A percentile compares a stretch with the other conserved stretches of the same genome.
Evolutionary conservation across 2,329 filamentous ascomycete species (phyloP).

Genomic region (Monilinia fructigena): DNA sequence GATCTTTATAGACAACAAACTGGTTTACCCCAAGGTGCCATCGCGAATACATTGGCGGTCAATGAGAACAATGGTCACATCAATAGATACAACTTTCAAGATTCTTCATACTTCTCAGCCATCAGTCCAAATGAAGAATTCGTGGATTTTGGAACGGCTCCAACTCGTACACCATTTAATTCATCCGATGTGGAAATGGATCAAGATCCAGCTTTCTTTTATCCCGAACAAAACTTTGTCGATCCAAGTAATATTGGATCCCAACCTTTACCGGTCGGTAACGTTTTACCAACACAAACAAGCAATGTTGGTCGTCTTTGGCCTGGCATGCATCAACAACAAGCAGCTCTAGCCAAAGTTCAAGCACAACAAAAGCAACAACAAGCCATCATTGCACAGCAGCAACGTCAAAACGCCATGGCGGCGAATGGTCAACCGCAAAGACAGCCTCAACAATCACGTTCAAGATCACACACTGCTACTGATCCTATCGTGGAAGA

Average conservation of each 20-base stretch:
- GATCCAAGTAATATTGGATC: conserved; percentile 73
- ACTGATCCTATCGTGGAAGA: conserved; percentile 78
- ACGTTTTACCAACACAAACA: conserved; percentile 48
- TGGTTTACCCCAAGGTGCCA: conserved; percentile 80
- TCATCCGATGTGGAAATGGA: conserved; percentile 69
- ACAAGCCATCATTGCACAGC: conserved; percentile 60
- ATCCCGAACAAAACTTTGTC: conserved; percentile 58
- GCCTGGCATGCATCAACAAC: conserved; percentile 90
- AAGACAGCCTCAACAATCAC: conserved; percentile 44
- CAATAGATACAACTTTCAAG: conserved; percentile 47
- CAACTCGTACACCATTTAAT: conserved; percentile 59
- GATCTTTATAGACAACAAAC: conserved; percentile 95
- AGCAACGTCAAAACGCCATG: conserved; percentile 48
- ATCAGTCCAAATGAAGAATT: conserved; percentile 62
- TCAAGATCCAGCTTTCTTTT: conserved; percentile 64
- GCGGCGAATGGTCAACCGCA: conserved; percentile 43
- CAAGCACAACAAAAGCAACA: conserved; percentile 67
- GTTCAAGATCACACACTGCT: conserved; percentile 40
- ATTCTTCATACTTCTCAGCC: conserved; percentile 45
- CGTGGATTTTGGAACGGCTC: conserved; percentile 70
- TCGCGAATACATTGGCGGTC: conserved; percentile 76
- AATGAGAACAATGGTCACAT: conserved; percentile 60
- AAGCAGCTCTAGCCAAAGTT: conserved; percentile 74
- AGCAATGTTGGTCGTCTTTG: conserved; percentile 72
- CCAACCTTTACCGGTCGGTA: conserved; percentile 49